Evolutionary conservation across 345 rosid genomes (phyloP), one percentile per base, ranked within the genome.

Genomic region (Gossypium stocksii): DNA sequence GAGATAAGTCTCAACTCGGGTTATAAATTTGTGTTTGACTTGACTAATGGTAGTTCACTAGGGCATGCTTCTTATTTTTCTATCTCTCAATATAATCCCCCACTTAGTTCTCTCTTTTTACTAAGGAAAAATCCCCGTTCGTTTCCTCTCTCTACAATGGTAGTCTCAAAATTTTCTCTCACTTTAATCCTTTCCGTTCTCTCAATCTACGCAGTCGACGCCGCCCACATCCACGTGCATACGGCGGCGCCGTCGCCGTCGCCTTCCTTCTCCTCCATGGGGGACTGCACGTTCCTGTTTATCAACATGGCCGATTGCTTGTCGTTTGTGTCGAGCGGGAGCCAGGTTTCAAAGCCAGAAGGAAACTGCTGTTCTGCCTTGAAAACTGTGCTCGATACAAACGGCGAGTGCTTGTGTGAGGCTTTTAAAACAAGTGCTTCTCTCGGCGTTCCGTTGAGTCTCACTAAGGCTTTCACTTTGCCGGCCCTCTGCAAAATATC

Each of bases 351-450:
- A 13, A 87, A 86, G 78, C 98, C 97, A 0, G 88, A 86, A 52
- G 83, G 84, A 0, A 75, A 80, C 3, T 94, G 98, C 81, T 94
- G 98, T 43, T 69, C 93, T 12, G 98, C 94, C 3, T 80, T 92
- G 19, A 89, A 92, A 84, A 87, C 91, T 13, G 96, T 91, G 58
- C 53, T 94, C 53, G 72, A 76, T 67, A 66, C 93, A 14, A 84
- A 89, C 75, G 85, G 97, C 0, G 83, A 81, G 69, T 94, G 98
- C 63, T 88, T 94, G 13, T 94, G 98, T 74, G 97, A 89, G 80
- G 94, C 86, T 38, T 87, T 92, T 52, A 91, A 87, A 75, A 86
- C 79, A 82, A 91, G 98, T 62, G 94, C 87, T 1, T 87, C 90
- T 48, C 74, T 86, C 16, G 97, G 98, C 17, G 80, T 92, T 62